Evolutionary conservation across 1,139 yeast species (phyloP).

Genomic region (Pichia sp.): DNA sequence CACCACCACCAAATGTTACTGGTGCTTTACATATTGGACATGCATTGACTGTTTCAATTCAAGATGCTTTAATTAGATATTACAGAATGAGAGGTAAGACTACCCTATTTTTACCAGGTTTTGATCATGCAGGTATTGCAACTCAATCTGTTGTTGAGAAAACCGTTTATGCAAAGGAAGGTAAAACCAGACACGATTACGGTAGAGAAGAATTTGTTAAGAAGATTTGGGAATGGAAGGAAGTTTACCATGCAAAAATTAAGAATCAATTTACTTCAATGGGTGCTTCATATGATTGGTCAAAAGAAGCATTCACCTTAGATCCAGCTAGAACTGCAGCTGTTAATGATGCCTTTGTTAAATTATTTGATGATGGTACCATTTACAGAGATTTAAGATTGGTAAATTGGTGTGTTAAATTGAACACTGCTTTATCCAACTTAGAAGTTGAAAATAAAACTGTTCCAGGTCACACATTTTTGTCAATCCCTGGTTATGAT

Average conservation of each 20-base stretch:
- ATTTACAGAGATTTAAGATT: slow-evolving; percentile 91
- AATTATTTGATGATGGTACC: slow-evolving; percentile 88
- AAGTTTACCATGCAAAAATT: slow-evolving; percentile 80
- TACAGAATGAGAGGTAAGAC: slow-evolving; percentile 98
- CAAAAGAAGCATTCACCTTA: slow-evolving; percentile 87
- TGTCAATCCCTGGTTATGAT: slow-evolving; percentile 86
- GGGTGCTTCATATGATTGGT: slow-evolving; percentile 98
- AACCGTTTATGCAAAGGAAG: slow-evolving; percentile 83
- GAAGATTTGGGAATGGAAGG: slow-evolving; percentile 98
- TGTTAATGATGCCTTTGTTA: slow-evolving; percentile 87
- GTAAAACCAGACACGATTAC: slow-evolving; percentile 87
- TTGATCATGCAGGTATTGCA: slow-evolving; percentile 98
- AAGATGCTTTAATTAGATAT: slow-evolving; percentile 87
- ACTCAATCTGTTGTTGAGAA: slow-evolving; percentile 98
- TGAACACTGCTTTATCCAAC: slow-evolving; percentile 93
- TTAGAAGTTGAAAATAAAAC: slow-evolving; percentile 93
- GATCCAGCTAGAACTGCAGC: slow-evolving; percentile 73
- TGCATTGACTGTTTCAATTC: slow-evolving; percentile 91
- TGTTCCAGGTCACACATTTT: slow-evolving; percentile 69
- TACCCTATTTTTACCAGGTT: slow-evolving; percentile 89
- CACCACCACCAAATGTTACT: slow-evolving; percentile 98
- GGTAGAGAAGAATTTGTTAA: slow-evolving; percentile 87
- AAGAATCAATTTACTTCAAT: slow-evolving; percentile 75
- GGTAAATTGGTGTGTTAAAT: slow-evolving; percentile 93
- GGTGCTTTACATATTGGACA: slow-evolving; percentile 99